A percentile compares a stretch with the other conserved stretches of the same genome.
phyloP scores from a whole-genome alignment of 768 basidiomycete genomes.

The Lactarius psammicola region DNA sequence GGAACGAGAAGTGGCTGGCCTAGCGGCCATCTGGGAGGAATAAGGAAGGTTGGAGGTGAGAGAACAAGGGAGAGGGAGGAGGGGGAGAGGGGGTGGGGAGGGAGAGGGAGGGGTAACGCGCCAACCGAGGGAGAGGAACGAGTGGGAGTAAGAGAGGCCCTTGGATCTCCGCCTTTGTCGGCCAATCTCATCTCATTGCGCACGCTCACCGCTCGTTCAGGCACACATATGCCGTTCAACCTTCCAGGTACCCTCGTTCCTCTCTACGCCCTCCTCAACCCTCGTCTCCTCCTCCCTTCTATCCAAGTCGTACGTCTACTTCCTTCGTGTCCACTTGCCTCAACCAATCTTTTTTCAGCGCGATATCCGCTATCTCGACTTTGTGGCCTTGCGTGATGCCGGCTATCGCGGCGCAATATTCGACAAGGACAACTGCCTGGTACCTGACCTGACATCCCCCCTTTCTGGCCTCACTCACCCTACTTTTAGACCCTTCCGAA shows the following conservation, averaged over 20 bases:
- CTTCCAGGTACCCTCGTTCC: slow-evolving; percentile 67
- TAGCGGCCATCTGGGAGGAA: slow-evolving; percentile 19
- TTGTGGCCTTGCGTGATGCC: slow-evolving; percentile 61
- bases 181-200: neutral
- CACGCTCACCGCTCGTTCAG: neutral
- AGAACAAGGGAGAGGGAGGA: neutral
- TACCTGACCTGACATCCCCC: slow-evolving; percentile 38
- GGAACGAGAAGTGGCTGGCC: slow-evolving; percentile 31
- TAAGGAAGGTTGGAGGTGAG: neutral
- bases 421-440: slow-evolving; percentile 98
- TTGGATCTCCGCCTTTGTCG: slow-evolving; percentile 1
- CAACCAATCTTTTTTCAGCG: slow-evolving; percentile 39
- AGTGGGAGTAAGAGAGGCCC: slow-evolving; percentile 4
- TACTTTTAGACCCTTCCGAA: slow-evolving; percentile 73
- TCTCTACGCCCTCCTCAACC: slow-evolving; percentile 65
- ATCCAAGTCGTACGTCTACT: slow-evolving; percentile 64
- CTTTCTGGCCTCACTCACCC: neutral
- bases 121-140: neutral
- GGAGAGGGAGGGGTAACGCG: neutral
- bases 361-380: slow-evolving; percentile 87
- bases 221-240: slow-evolving; percentile 67
- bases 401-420: slow-evolving; percentile 91
- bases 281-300: slow-evolving; percentile 65
- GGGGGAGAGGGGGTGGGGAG: neutral
- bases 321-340: neutral